phyloP scores from a whole-genome alignment of 2,329 filamentous ascomycete genomes.

The Juglanconis sp. region DNA sequence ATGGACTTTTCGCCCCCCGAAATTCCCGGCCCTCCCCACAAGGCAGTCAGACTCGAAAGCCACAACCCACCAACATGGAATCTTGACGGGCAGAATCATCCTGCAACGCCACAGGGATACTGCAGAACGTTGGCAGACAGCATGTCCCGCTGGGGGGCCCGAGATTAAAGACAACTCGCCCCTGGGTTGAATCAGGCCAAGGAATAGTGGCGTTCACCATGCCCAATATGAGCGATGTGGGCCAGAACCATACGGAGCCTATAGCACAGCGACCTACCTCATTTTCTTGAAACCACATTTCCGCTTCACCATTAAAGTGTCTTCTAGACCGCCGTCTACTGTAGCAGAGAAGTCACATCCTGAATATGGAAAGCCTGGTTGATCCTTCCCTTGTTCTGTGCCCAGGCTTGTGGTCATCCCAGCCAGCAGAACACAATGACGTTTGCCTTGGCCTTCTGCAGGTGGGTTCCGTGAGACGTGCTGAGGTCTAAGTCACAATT shows the following conservation, averaged over 20 bases:
- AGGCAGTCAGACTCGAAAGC: not conserved
- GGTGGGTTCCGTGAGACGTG: not conserved
- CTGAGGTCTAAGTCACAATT: not conserved
- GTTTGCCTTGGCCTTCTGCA: not conserved
- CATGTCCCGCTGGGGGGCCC: too few species aligned
- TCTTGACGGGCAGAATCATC: not conserved
- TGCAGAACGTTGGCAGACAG: not conserved
- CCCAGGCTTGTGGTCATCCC: not conserved
- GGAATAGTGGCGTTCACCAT: not conserved
- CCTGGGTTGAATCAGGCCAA: not conserved
- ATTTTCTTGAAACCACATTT: not conserved
- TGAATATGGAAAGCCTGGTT: not conserved
- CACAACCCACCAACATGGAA: not conserved
- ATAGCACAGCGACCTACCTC: not conserved
- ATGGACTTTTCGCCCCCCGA: too few species aligned
- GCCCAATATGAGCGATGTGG: not conserved
- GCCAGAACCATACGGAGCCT: not conserved
- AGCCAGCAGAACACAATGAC: not conserved
- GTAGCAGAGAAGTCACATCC: not conserved
- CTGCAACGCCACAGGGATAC: not conserved
- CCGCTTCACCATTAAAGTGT: not conserved
- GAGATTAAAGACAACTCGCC: not conserved
- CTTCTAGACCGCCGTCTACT: not conserved
- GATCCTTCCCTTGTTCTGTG: not conserved
- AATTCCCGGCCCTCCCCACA: not conserved